Evolutionary conservation across 1,284 basidiomycete genomes (phyloP).

Genomic region (Fomes fomentarius): DNA sequence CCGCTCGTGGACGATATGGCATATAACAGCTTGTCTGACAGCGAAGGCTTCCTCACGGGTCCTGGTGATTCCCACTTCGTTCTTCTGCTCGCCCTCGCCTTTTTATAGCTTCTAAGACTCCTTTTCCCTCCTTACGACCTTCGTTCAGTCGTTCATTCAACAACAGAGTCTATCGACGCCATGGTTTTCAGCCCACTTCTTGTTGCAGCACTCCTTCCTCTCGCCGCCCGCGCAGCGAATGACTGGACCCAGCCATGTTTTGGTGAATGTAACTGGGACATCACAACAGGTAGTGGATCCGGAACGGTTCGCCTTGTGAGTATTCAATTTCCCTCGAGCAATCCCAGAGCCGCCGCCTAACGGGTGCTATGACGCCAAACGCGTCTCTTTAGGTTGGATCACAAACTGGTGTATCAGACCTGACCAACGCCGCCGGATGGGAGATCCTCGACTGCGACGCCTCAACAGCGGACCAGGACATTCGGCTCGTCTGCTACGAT

Average conservation of each 20-base stretch:
- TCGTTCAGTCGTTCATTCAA: neutral
- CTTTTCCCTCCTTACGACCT: conserved; percentile 1
- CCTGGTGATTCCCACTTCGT: conserved; percentile 20
- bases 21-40: conserved; percentile 3
- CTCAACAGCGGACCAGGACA: conserved; percentile 43
- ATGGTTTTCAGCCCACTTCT: conserved; percentile 22
- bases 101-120: neutral
- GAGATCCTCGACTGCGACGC: conserved; percentile 49
- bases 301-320: conserved; percentile 26
- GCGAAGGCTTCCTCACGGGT: conserved; percentile 1
- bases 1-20: neutral
- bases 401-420: conserved; percentile 48
- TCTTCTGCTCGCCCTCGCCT: conserved; percentile 11
- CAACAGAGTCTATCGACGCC: conserved; percentile 7
- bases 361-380: neutral
- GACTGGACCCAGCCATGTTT: conserved; percentile 28
- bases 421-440: conserved; percentile 58
- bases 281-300: conserved; percentile 15
- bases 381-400: conserved; percentile 34
- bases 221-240: conserved; percentile 24
- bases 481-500: conserved; percentile 49
- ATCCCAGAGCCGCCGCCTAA: neutral
- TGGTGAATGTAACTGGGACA: conserved; percentile 18
- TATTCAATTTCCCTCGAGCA: neutral
- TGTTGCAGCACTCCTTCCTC: conserved; percentile 20